Percentiles rank a stretch among this genome's conserved stretches.
These are phyloP conservation scores for Ambrosiella cleistominuta DNA, from an alignment of 2,329 filamentous ascomycete species.

Conservation along the genomic window DNA sequence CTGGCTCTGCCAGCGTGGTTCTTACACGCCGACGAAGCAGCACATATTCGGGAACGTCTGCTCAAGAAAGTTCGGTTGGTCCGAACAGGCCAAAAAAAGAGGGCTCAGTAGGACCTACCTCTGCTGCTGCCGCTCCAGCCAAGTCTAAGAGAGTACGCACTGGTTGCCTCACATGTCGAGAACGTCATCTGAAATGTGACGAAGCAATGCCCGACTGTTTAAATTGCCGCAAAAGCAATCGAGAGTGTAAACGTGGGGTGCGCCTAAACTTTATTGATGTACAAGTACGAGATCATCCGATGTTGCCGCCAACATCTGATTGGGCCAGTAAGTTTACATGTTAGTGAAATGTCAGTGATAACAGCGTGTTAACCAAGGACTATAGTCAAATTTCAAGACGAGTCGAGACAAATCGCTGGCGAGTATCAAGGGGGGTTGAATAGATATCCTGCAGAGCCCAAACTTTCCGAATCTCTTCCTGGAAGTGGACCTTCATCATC, in stretches of 20 bases:
- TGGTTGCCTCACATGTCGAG: constrained; percentile 76
- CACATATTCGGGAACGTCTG: constrained; percentile 8
- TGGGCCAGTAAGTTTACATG: constrained; percentile 36
- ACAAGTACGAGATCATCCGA: constrained; percentile 50
- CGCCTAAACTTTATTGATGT: constrained; percentile 85
- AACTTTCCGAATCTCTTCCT: not conserved
- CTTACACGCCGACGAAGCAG: constrained; percentile 9
- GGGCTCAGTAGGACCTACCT: not conserved
- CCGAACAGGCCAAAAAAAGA: not conserved
- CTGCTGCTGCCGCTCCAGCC: constrained; percentile 11
- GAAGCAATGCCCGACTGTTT: constrained; percentile 46
- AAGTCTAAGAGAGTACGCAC: constrained; percentile 81
- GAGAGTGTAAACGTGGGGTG: constrained; percentile 70
- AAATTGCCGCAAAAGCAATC: constrained; percentile 78
- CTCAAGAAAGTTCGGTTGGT: not conserved
- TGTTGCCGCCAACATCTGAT: constrained; percentile 41
- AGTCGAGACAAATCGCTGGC: constrained; percentile 76
- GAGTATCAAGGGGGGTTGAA: constrained; percentile 69
- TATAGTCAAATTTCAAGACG: constrained; percentile 62
- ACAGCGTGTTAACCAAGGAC: not conserved
- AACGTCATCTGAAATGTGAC: constrained; percentile 82
- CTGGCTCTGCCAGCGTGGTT: not conserved
- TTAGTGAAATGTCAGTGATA: not conserved
- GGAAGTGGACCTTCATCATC: constrained; percentile 17
- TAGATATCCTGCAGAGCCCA: constrained; percentile 39